phyloP scores from a whole-genome alignment of 257 asterid genomes.

The Solanum chiquidenum region DNA sequence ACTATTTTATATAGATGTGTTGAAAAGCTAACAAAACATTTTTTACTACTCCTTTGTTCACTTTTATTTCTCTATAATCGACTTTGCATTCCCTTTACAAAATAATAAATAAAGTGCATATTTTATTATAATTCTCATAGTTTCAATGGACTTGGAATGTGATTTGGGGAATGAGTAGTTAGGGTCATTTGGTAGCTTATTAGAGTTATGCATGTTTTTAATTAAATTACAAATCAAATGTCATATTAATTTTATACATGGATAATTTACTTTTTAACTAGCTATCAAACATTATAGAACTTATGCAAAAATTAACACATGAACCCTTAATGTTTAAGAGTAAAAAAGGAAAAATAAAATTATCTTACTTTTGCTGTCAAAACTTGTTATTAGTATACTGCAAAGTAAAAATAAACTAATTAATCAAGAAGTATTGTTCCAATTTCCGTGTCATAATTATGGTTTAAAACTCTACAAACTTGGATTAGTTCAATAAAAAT shows the following conservation, averaged over 20 bases:
- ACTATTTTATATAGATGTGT: background rate
- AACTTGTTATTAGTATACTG: too few species aligned
- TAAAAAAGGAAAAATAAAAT: too few species aligned
- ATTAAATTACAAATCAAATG: too few species aligned
- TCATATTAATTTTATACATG: too few species aligned
- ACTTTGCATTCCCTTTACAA: background rate
- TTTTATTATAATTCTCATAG: background rate
- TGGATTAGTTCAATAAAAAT: background rate
- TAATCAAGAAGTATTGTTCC: too few species aligned
- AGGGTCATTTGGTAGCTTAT: background rate
- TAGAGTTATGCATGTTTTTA: too few species aligned
- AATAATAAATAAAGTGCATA: background rate
- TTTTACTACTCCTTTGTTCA: background rate
- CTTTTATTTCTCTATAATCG: background rate
- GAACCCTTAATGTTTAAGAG: background rate
- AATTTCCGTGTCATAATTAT: background rate
- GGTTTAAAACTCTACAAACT: background rate
- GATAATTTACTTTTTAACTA: background rate
- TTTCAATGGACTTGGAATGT: too few species aligned
- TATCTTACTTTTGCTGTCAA: too few species aligned
- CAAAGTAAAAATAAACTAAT: background rate
- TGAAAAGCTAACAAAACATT: background rate
- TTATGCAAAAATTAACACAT: too few species aligned
- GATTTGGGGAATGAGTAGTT: background rate
- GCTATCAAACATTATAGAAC: background rate